A percentile compares a stretch with the other conserved stretches of the same genome.
Conservation (phyloP, 2,329 filamentous ascomycete genomes). For the Sclerotinia borealis region DNA sequence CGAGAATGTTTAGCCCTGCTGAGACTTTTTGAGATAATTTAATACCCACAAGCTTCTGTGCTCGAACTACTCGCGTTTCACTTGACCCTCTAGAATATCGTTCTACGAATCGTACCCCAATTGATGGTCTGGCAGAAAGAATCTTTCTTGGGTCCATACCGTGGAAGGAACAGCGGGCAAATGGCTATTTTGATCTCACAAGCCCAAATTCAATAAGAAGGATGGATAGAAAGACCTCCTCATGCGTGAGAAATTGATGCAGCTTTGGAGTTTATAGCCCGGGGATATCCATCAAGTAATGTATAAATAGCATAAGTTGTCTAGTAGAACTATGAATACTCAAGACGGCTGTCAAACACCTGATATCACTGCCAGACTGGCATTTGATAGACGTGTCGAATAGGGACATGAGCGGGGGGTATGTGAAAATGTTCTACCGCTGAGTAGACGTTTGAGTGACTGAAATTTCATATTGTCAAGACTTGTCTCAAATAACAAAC, state of each 20-base stretch:
- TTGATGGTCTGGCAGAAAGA: background rate
- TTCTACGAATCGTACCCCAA: background rate
- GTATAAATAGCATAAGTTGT: background rate
- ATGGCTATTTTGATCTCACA: background rate
- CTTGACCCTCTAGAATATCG: background rate
- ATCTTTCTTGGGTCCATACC: background rate
- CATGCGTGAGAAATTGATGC: background rate
- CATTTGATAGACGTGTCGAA: background rate
- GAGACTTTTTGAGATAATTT: background rate
- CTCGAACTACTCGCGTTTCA: background rate
- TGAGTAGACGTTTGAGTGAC: background rate
- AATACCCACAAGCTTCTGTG: background rate
- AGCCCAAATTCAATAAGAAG: background rate
- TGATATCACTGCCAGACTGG: too few relatives aligned
- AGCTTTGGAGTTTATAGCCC: background rate
- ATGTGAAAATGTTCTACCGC: background rate
- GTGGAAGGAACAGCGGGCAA: background rate
- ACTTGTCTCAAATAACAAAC: background rate
- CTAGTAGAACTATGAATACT: background rate
- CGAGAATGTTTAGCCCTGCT: background rate
- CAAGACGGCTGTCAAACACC: background rate
- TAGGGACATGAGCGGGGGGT: too few relatives aligned
- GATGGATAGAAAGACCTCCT: too few relatives aligned
- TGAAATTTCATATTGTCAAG: background rate
- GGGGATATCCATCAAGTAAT: background rate